Evolutionary conservation across 2,329 filamentous ascomycete genomes (phyloP).

Genomic region (Colletotrichum zoysiae): DNA sequence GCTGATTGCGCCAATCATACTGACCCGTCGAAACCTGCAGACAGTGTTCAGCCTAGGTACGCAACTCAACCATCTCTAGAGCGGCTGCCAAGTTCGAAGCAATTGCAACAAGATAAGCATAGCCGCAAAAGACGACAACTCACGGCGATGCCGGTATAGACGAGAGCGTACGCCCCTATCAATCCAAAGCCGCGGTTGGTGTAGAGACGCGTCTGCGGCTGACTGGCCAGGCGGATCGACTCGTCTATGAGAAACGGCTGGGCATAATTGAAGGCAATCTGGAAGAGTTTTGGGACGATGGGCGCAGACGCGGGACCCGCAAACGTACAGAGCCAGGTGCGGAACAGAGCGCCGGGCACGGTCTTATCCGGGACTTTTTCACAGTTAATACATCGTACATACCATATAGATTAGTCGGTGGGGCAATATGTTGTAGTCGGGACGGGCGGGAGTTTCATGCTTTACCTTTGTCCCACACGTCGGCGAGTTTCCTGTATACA

Average conservation of each 20-base stretch:
- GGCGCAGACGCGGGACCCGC: constrained; percentile 26
- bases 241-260: constrained; percentile 47
- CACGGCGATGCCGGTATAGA: constrained; percentile 47
- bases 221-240: constrained; percentile 42
- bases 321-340: constrained; percentile 38
- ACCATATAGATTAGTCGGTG: constrained; percentile 28
- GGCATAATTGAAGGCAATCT: constrained; percentile 46
- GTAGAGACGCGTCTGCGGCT: constrained; percentile 42
- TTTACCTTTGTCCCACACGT: constrained; percentile 44
- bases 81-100: not conserved
- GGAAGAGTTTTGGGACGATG: constrained; percentile 41
- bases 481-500: constrained; percentile 39
- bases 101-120: not conserved
- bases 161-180: constrained; percentile 47
- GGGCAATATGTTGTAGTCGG: constrained; percentile 7
- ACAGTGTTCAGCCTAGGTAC: not conserved
- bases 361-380: constrained; percentile 43
- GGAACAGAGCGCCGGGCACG: constrained; percentile 38
- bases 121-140: not conserved
- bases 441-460: not conserved
- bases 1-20: constrained; percentile 45
- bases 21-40: constrained; percentile 45
- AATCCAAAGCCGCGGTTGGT: constrained; percentile 46
- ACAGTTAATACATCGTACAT: not conserved
- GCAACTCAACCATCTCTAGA: too few species aligned